Conservation (phyloP, 345 rosid genomes). For the Rhodomyrtus tomentosa region DNA sequence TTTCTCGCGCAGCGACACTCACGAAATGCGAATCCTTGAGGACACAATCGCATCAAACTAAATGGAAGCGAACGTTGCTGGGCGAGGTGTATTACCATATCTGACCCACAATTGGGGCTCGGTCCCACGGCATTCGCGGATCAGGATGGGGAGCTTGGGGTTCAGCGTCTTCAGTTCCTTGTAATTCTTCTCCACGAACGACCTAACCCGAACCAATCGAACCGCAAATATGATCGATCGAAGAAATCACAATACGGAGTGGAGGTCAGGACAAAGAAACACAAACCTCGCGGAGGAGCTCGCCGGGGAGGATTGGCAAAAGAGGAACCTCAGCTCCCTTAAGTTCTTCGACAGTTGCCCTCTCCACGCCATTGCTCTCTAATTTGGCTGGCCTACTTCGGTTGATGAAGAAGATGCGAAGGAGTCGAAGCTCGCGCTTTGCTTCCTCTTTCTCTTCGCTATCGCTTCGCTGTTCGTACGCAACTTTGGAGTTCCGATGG, state of each 20-base stretch:
- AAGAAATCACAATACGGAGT: background rate
- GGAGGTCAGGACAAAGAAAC: background rate
- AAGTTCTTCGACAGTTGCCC: constrained; percentile 8
- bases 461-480: background rate
- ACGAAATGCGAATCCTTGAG: background rate
- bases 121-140: constrained; percentile 72
- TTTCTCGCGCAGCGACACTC: background rate
- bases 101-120: constrained; percentile 96
- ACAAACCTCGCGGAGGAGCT: constrained; percentile 58
- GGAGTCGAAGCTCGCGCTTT: background rate
- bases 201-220: constrained; percentile 14
- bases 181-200: constrained; percentile 78
- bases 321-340: constrained; percentile 55
- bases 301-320: constrained; percentile 62
- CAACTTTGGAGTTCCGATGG: no score
- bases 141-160: constrained; percentile 79
- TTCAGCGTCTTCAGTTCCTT: constrained; percentile 74
- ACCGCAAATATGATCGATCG: background rate
- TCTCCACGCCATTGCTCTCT: constrained; percentile 8
- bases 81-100: constrained; percentile 41
- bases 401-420: background rate
- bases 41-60: background rate
- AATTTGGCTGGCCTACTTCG: no score
- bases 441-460: background rate
- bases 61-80: background rate